A percentile compares a stretch with the other conserved stretches of the same genome.
Conservation (phyloP, 176 grass and related monocot species). For the Pharus latifolius region DNA sequence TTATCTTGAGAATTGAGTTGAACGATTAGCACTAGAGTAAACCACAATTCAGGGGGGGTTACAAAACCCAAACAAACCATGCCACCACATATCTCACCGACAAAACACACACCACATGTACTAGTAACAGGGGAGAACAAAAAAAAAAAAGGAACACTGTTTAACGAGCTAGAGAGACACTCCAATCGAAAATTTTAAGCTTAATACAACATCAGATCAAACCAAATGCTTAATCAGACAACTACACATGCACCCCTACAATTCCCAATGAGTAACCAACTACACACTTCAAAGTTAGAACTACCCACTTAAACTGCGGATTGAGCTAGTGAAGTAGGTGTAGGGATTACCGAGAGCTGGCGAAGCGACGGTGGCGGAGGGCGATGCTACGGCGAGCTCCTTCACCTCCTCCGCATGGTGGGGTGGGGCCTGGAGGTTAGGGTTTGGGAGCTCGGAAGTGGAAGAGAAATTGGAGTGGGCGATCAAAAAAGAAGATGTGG, state of each 20-base stretch:
- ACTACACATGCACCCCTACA: background rate
- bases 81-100: too few relatives aligned
- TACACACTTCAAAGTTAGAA: background rate
- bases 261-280: background rate
- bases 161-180: background rate
- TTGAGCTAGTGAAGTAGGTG: background rate
- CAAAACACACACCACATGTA: too few relatives aligned
- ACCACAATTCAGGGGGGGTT: too few relatives aligned
- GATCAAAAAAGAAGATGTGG: background rate
- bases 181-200: background rate
- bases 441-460: constrained; percentile 30
- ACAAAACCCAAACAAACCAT: too few relatives aligned
- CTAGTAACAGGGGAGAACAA: too few relatives aligned
- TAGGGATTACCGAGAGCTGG: constrained; percentile 6
- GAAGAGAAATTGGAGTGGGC: background rate
- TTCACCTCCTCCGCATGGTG: background rate
- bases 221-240: background rate
- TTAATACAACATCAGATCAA: background rate
- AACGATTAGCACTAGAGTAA: too few relatives aligned
- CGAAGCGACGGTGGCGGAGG: background rate
- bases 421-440: constrained; percentile 11
- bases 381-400: constrained; percentile 1
- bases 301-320: background rate
- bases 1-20: too few relatives aligned
- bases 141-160: too few relatives aligned